These are phyloP conservation scores for Epichloe brachyelytri DNA, from an alignment of 2,329 filamentous ascomycete genomes.

Conservation along the genomic window DNA sequence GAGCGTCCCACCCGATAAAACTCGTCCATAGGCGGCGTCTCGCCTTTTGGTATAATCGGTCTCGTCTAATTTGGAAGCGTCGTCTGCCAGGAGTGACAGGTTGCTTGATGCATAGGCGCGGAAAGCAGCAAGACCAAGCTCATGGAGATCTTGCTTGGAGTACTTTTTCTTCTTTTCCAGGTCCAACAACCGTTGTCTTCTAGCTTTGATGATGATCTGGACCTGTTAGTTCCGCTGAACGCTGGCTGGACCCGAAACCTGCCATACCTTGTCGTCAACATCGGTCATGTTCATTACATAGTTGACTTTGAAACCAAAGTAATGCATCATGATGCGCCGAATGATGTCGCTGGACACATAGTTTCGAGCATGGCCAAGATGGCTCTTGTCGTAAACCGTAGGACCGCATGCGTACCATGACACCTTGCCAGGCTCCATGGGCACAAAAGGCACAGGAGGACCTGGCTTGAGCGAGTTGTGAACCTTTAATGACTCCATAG, in stretches of 20 bases:
- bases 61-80: constrained; percentile 30
- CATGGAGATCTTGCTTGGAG: constrained; percentile 30
- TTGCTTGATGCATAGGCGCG: constrained; percentile 41
- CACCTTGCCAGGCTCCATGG: constrained; percentile 57
- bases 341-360: constrained; percentile 88
- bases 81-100: constrained; percentile 36
- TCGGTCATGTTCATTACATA: constrained; percentile 95
- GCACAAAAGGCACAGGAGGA: constrained; percentile 60
- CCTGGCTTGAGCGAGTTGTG: constrained; percentile 69
- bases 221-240: background rate
- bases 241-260: background rate
- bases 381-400: constrained; percentile 71
- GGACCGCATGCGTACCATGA: constrained; percentile 86
- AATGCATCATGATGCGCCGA: constrained; percentile 66
- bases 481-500: constrained; percentile 51
- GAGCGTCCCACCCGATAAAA: constrained; percentile 42
- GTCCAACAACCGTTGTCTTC: constrained; percentile 71
- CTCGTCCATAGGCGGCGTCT: constrained; percentile 39
- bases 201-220: constrained; percentile 47
- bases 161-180: constrained; percentile 60
- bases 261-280: constrained; percentile 56
- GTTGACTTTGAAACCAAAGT: constrained; percentile 69
- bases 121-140: constrained; percentile 41
- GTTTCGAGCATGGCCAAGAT: constrained; percentile 75
- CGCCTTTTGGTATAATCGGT: constrained; percentile 36